These are phyloP conservation scores for Candida freyschussii DNA, from an alignment of 1,139 yeast species.

Conservation along the genomic window DNA sequence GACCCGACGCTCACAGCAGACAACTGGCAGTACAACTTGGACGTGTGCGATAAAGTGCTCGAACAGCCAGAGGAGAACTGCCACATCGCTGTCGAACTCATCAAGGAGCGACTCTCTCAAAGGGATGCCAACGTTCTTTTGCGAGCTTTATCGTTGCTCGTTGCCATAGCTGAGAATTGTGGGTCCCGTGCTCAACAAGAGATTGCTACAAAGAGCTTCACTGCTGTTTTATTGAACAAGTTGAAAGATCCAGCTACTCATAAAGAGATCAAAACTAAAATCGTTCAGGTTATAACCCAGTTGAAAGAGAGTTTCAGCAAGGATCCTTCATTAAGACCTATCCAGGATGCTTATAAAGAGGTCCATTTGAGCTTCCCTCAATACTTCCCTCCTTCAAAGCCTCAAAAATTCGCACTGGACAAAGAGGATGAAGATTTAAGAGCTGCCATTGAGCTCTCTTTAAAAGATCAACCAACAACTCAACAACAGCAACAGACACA, in stretches of 20 bases:
- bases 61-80: slow-evolving; percentile 61
- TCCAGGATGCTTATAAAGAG: slow-evolving; percentile 55
- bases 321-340: slow-evolving; percentile 73
- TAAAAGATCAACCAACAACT: slow-evolving; percentile 28
- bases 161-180: slow-evolving; percentile 87
- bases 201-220: slow-evolving; percentile 66
- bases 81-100: slow-evolving; percentile 26
- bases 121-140: slow-evolving; percentile 79
- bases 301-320: slow-evolving; percentile 49
- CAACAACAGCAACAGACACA: slow-evolving; percentile 10
- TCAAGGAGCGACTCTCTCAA: slow-evolving; percentile 46
- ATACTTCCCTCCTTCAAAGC: slow-evolving; percentile 52
- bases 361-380: slow-evolving; percentile 41
- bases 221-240: slow-evolving; percentile 50
- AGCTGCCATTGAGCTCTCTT: slow-evolving; percentile 71
- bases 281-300: slow-evolving; percentile 66
- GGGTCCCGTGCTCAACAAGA: slow-evolving; percentile 84
- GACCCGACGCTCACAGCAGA: slow-evolving; percentile 77
- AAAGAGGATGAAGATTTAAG: slow-evolving; percentile 78
- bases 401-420: slow-evolving; percentile 51
- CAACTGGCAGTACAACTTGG: slow-evolving; percentile 80
- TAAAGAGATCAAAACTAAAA: slow-evolving; percentile 56
- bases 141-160: slow-evolving; percentile 63
- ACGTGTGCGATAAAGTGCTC: slow-evolving; percentile 77
- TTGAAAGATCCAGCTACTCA: slow-evolving; percentile 59